Conservation (phyloP, 257 asterid genomes). For the Penstemon eatonii region DNA sequence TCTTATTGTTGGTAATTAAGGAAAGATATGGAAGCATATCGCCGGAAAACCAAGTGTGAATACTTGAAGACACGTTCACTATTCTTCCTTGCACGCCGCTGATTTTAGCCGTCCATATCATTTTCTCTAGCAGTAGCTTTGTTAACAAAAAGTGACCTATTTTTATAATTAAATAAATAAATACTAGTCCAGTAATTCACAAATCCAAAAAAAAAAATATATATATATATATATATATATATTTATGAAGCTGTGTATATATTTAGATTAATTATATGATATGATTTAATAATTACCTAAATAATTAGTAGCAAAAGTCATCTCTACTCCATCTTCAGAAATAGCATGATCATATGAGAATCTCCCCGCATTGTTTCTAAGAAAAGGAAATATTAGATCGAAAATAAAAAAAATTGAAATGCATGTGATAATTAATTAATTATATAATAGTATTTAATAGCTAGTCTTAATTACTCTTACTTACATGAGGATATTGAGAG, state of each 20-base stretch:
- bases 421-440: too few relatives aligned
- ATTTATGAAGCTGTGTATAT: too few relatives aligned
- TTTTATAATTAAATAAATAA: not conserved
- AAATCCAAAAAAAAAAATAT: not conserved
- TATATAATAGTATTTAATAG: too few relatives aligned
- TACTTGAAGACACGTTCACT: constrained; percentile 86
- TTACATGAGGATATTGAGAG: constrained; percentile 89
- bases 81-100: constrained; percentile 83
- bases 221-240: too few relatives aligned
- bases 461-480: not conserved
- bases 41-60: constrained; percentile 92
- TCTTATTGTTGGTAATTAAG: constrained; percentile 64
- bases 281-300: constrained; percentile 61
- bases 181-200: not conserved
- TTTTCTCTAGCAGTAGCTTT: constrained; percentile 69
- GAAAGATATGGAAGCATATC: constrained; percentile 60
- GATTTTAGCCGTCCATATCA: constrained; percentile 57
- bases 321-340: constrained; percentile 94
- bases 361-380: constrained; percentile 96
- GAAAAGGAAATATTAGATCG: too few relatives aligned
- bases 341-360: constrained; percentile 72
- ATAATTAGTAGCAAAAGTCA: constrained; percentile 93
- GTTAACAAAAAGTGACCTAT: constrained; percentile 86
- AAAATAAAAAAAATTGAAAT: too few relatives aligned
- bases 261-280: too few relatives aligned